phyloP scores from a whole-genome alignment of 2,329 filamentous ascomycete species.

The Blumeriella jaapii region DNA sequence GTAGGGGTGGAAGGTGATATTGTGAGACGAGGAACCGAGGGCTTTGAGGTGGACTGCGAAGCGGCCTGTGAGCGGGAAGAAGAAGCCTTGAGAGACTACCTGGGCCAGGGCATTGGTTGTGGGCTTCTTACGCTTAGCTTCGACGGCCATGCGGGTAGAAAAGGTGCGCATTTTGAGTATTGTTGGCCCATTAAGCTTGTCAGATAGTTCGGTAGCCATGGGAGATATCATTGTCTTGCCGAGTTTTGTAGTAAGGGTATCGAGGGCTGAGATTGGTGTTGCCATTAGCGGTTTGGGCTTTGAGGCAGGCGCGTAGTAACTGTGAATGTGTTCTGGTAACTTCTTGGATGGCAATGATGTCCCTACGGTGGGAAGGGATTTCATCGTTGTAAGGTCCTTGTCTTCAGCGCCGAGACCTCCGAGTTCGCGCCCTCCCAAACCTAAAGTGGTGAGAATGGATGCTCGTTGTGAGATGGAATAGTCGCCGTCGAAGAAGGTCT shows the following conservation, averaged over 20 bases:
- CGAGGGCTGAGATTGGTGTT: conserved; percentile 34
- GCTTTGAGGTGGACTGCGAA: conserved; percentile 57
- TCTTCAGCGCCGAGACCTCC: conserved; percentile 54
- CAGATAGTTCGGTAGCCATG: conserved; percentile 69
- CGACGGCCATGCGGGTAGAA: conserved; percentile 60
- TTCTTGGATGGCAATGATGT: conserved; percentile 66
- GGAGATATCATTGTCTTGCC: conserved; percentile 67
- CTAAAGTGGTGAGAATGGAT: conserved; percentile 69
- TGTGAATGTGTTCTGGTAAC: conserved; percentile 63
- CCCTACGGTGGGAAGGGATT: conserved; percentile 15
- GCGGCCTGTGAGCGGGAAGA: conserved; percentile 73
- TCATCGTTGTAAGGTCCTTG: conserved; percentile 24
- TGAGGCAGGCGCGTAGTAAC: conserved; percentile 45
- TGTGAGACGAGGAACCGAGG: conserved; percentile 35
- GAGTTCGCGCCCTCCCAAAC: conserved; percentile 71
- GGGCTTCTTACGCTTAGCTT: conserved; percentile 43
- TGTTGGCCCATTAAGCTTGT: conserved; percentile 67
- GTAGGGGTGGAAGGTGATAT: conserved; percentile 61
- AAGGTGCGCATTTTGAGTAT: conserved; percentile 84
- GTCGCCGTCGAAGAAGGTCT: conserved; percentile 83
- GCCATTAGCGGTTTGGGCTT: conserved; percentile 13
- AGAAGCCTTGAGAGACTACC: conserved; percentile 66
- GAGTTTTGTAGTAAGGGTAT: conserved; percentile 55
- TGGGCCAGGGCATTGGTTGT: conserved; percentile 70
- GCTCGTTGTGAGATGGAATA: conserved; percentile 79